Conservation (phyloP, 495 filamentous ascomycete genomes). For the Penicillium flavigenum region DNA sequence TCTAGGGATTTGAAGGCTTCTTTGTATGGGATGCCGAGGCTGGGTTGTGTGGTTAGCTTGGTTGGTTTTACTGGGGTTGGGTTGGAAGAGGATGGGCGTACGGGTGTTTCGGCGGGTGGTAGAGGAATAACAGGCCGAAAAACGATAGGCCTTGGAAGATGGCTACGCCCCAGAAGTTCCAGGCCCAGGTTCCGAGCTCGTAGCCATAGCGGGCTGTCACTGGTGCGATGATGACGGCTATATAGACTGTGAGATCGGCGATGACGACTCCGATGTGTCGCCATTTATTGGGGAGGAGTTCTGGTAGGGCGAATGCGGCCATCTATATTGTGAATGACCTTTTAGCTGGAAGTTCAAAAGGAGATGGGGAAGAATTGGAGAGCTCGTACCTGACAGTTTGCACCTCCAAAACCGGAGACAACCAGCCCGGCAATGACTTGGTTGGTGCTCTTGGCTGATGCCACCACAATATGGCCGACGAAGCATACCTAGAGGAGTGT, state of each 20-base stretch:
- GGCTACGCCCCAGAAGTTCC: slow-evolving; percentile 29
- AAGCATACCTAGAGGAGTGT: slow-evolving; percentile 18
- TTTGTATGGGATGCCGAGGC: slow-evolving; percentile 20
- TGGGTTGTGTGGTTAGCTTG: slow-evolving; percentile 6
- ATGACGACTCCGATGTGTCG: slow-evolving; percentile 29
- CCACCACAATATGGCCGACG: slow-evolving; percentile 27
- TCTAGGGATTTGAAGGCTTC: slow-evolving; percentile 30
- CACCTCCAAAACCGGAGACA: slow-evolving; percentile 26
- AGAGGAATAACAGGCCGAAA: slow-evolving; percentile 24
- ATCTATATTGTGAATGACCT: slow-evolving; percentile 10
- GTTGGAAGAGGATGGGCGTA: background rate
- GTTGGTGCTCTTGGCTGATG: slow-evolving; percentile 24
- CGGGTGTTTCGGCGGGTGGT: slow-evolving; percentile 29
- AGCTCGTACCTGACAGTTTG: slow-evolving; percentile 24
- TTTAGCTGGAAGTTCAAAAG: background rate
- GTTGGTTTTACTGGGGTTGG: background rate
- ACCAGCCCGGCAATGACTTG: slow-evolving; percentile 27
- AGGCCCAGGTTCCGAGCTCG: slow-evolving; percentile 23
- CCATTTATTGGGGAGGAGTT: slow-evolving; percentile 33
- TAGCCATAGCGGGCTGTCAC: slow-evolving; percentile 29
- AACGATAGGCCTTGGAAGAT: slow-evolving; percentile 29
- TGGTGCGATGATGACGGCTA: slow-evolving; percentile 28
- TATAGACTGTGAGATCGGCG: slow-evolving; percentile 28
- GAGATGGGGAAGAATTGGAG: background rate
- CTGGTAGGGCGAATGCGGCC: slow-evolving; percentile 30